A percentile compares a stretch with the other conserved stretches of the same genome.
phyloP scores from a whole-genome alignment of 805 yeast genomes.

The Hanseniaspora nectarophila region DNA sequence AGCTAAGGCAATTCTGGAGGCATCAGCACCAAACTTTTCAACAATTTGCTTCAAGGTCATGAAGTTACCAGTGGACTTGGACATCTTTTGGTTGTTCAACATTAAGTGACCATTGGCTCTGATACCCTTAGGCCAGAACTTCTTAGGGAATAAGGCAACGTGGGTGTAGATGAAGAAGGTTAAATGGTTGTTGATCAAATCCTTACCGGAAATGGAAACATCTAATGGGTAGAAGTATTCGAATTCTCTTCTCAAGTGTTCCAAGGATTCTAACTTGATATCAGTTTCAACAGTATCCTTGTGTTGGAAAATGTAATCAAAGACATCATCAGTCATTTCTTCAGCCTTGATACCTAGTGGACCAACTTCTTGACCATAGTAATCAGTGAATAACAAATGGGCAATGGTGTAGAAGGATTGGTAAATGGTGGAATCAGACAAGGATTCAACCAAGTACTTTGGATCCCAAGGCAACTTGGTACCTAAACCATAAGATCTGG shows the following conservation, averaged over 20 bases:
- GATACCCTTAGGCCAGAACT: slow-evolving; percentile 86
- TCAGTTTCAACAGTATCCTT: slow-evolving; percentile 41
- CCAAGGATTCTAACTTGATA: slow-evolving; percentile 56
- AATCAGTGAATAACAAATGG: slow-evolving; percentile 76
- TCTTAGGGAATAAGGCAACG: slow-evolving; percentile 82
- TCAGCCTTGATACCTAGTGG: slow-evolving; percentile 63
- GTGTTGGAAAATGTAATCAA: slow-evolving; percentile 77
- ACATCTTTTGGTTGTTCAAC: slow-evolving; percentile 94
- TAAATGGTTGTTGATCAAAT: slow-evolving; percentile 91
- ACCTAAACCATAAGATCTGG: slow-evolving; percentile 93
- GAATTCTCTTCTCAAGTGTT: slow-evolving; percentile 77
- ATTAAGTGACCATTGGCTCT: slow-evolving; percentile 92
- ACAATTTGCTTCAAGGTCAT: slow-evolving; percentile 77
- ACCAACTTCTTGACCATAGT: slow-evolving; percentile 67
- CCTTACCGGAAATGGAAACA: slow-evolving; percentile 86
- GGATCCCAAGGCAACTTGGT: slow-evolving; percentile 95
- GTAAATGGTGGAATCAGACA: slow-evolving; percentile 91
- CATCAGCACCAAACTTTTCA: slow-evolving; percentile 92
- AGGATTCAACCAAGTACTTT: slow-evolving; percentile 80
- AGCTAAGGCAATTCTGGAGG: slow-evolving; percentile 91
- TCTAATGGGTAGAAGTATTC: slow-evolving; percentile 95
- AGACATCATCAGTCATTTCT: slow-evolving; percentile 84
- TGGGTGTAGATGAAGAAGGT: slow-evolving; percentile 90
- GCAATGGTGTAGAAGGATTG: slow-evolving; percentile 88
- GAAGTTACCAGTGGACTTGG: slow-evolving; percentile 95